These are phyloP conservation scores for Lipomyces orientalis DNA, from an alignment of 805 yeast genomes.

Conservation along the genomic window DNA sequence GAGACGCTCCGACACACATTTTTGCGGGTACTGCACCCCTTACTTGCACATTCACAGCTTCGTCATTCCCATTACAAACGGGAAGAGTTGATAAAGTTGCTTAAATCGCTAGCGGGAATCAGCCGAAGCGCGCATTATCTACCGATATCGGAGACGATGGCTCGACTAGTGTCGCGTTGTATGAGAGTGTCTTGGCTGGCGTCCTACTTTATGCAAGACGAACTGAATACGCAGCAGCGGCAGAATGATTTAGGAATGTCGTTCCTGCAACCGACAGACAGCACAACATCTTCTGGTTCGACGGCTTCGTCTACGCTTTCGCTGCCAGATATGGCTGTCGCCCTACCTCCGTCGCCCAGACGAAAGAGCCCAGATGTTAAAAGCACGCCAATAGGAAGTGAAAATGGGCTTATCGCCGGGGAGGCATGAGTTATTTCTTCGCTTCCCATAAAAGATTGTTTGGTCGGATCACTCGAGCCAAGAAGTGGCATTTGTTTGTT, in stretches of 20 bases:
- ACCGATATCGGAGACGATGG: slow-evolving; percentile 34
- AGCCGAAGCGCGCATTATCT: slow-evolving; percentile 20
- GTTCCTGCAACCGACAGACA: neutral
- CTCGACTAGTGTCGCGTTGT: slow-evolving; percentile 32
- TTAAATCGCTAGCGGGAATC: slow-evolving; percentile 52
- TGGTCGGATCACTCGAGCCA: neutral
- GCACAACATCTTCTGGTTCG: neutral
- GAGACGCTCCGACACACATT: slow-evolving; percentile 70
- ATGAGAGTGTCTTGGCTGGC: slow-evolving; percentile 32
- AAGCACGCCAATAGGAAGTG: neutral
- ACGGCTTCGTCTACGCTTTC: neutral
- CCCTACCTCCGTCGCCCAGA: neutral
- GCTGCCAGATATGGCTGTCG: slow-evolving; percentile 2
- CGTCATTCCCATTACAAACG: slow-evolving; percentile 62
- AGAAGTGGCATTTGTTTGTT: neutral
- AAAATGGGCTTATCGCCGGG: neutral
- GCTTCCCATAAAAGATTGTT: neutral
- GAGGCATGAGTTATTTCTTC: neutral
- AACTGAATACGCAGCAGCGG: neutral
- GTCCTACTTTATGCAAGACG: slow-evolving; percentile 9
- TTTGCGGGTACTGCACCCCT: slow-evolving; percentile 73
- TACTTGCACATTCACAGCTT: slow-evolving; percentile 70
- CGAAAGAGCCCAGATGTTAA: slow-evolving; percentile 1
- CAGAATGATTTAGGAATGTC: neutral
- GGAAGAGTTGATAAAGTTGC: slow-evolving; percentile 56